phyloP scores from a whole-genome alignment of 805 yeast species.

The Candida nitratophila region DNA sequence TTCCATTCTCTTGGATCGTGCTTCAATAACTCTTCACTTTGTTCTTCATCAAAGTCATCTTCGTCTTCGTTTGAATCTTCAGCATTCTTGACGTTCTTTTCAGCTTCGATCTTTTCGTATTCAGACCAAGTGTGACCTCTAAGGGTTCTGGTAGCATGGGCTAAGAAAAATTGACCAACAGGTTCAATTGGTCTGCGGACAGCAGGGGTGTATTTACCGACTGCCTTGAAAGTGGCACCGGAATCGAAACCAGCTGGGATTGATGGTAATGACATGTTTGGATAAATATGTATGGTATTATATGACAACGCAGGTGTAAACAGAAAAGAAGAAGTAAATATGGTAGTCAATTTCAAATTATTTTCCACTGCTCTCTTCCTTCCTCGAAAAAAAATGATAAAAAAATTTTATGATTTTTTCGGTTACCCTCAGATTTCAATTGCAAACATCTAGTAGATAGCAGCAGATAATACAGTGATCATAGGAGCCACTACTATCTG shows the following conservation, averaged over 20 bases:
- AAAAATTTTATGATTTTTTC: too few relatives aligned
- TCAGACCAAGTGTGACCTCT: constrained; percentile 99
- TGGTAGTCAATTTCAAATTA: too few relatives aligned
- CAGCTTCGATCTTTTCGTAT: constrained; percentile 90
- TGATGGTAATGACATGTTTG: constrained; percentile 38
- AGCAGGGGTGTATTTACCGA: constrained; percentile 47
- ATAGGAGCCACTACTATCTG: too few relatives aligned
- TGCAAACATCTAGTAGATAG: too few relatives aligned
- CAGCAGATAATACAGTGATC: too few relatives aligned
- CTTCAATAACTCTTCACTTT: constrained; percentile 57
- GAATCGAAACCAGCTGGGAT: constrained; percentile 51
- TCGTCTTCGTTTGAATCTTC: constrained; percentile 55
- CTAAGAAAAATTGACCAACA: constrained; percentile 91
- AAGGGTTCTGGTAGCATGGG: constrained; percentile 92
- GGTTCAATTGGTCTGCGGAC: constrained; percentile 87
- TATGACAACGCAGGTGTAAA: too few relatives aligned
- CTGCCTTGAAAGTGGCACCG: constrained; percentile 36
- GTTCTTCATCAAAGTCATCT: constrained; percentile 70
- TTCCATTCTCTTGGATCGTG: constrained; percentile 99
- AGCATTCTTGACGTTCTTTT: constrained; percentile 65
- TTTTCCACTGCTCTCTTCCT: too few relatives aligned
- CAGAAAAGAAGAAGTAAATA: too few relatives aligned
- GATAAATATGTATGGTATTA: background rate
- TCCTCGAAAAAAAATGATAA: too few relatives aligned
- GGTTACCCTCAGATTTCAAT: too few relatives aligned